Conservation (phyloP, 768 basidiomycete genomes). For the Cystobasidium ongulense region DNA sequence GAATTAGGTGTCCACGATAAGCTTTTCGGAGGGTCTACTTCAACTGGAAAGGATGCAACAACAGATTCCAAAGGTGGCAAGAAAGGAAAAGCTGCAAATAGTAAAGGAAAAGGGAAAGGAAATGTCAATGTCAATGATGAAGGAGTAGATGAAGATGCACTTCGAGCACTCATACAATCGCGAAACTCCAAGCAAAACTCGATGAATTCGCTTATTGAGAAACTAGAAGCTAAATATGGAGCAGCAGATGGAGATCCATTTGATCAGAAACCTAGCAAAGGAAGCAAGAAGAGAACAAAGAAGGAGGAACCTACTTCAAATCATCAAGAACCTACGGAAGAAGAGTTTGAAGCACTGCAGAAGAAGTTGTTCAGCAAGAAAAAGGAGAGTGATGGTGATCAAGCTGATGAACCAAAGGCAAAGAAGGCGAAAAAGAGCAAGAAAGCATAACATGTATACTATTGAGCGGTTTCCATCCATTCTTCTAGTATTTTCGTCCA, state of each 20-base stretch:
- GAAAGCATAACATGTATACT: background rate
- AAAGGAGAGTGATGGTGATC: slow-evolving; percentile 41
- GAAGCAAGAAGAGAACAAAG: slow-evolving; percentile 43
- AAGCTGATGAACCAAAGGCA: background rate
- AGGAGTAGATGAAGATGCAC: slow-evolving; percentile 35
- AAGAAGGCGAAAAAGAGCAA: slow-evolving; percentile 13
- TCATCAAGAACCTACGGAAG: slow-evolving; percentile 33
- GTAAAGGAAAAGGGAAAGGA: slow-evolving; percentile 25
- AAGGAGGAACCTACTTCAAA: slow-evolving; percentile 37
- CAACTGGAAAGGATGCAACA: background rate
- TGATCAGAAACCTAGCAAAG: slow-evolving; percentile 35
- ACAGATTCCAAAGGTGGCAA: background rate
- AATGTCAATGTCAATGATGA: slow-evolving; percentile 19
- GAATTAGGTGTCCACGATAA: slow-evolving; percentile 42
- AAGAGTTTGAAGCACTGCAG: slow-evolving; percentile 34
- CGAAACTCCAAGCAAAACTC: slow-evolving; percentile 32
- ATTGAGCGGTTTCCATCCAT: background rate
- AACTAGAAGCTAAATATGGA: slow-evolving; percentile 42
- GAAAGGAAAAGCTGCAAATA: background rate
- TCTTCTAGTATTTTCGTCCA: no score
- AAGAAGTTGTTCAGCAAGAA: slow-evolving; percentile 22
- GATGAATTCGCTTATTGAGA: slow-evolving; percentile 34
- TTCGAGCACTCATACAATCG: slow-evolving; percentile 38
- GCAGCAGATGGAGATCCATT: slow-evolving; percentile 11
- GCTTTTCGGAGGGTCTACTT: slow-evolving; percentile 34